Evolutionary conservation across 371 early-diverging fungal genomes (phyloP), one percentile per base, ranked within the genome.

Genomic region (Chytridium lagenaria): DNA sequence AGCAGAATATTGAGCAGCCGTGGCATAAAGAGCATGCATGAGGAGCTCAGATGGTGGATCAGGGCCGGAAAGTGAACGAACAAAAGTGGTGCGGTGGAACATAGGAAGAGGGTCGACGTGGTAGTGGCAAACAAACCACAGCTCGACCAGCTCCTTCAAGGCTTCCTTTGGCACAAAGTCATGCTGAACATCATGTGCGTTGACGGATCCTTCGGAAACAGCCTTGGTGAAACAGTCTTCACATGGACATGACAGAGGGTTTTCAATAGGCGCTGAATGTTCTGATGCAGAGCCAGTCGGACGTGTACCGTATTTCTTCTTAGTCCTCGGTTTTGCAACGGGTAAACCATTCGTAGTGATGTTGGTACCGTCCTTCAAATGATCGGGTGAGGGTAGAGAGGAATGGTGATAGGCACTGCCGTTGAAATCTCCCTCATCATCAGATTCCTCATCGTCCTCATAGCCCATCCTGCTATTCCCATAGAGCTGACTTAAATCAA

Each of bases 21-120:
- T 33, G 3, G 61, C 61, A 26, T 61, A 61, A 3, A 61, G 16
- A 12, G 61, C 61, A 61, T 61, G 61, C 3, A 61, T 7, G 7
- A 61, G 37, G 19, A 61, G 61, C 36, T 30, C 12, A 3, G 61
- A 61, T 2, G 61, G 61, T 10, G 61, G 61, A 34, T 30, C 34
- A 34, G 61, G 10, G 12, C 34, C 7, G 2, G 36, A 31, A 3
- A 61, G 61, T 10, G 61, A 61, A 5, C 36, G 7, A 15, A 61
- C 37, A 37, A 61, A 61, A 61, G 61, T 61, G 61, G 34, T 31
- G 37, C 61, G 61, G 36, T 61, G 61, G 36, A 61, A 61, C 34
- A 61, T 61, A 10, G 61, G 61, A 3, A 61, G 61, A 5, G 61
- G 61, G 36, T 61, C 61, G 19, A 61, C 61, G 23, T 61, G 61